A percentile compares a stretch with the other conserved stretches of the same genome.
Conservation (phyloP, 148 eudicot species). For the Agrostemma githago region DNA sequence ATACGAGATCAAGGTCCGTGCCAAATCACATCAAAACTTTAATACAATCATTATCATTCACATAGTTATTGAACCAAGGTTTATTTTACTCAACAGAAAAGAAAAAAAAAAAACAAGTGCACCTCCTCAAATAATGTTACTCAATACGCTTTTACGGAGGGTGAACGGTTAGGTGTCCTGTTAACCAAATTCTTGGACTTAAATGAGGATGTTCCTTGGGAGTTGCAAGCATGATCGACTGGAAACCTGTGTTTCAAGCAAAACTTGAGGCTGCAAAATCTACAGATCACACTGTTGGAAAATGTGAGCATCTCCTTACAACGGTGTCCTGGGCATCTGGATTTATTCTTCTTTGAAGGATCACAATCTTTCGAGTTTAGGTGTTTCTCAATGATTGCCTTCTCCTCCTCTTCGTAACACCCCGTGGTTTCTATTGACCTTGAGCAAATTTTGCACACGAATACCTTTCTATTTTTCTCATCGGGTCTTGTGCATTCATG, state of each 20-base stretch:
- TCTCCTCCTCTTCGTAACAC: conserved; percentile 42
- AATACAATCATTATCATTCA: too few species aligned
- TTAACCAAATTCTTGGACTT: conserved; percentile 34
- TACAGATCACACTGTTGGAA: conserved; percentile 64
- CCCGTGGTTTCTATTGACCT: conserved; percentile 68
- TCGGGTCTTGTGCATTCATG: conserved; percentile 73
- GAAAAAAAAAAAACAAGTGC: too few species aligned
- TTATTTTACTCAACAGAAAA: too few species aligned
- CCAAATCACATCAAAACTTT: too few species aligned
- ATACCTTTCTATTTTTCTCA: conserved; percentile 54
- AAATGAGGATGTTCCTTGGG: not conserved
- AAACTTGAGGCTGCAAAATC: conserved; percentile 46
- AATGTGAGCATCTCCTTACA: conserved; percentile 66
- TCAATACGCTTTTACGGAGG: conserved; percentile 53
- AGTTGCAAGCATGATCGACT: conserved; percentile 53
- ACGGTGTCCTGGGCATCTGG: conserved; percentile 52
- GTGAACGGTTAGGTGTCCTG: conserved; percentile 37
- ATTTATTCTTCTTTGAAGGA: conserved; percentile 72
- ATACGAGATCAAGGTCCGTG: too few species aligned
- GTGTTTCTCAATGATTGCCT: conserved; percentile 44
- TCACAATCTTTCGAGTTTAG: conserved; percentile 67
- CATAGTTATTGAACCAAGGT: too few species aligned
- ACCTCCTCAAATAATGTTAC: not conserved
- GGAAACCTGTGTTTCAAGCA: conserved; percentile 82
- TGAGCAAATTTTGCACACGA: conserved; percentile 66